Evolutionary conservation across 2,329 filamentous ascomycete species (phyloP), one percentile per base, ranked within the genome.

Genomic region (Cladorrhinum sp.): DNA sequence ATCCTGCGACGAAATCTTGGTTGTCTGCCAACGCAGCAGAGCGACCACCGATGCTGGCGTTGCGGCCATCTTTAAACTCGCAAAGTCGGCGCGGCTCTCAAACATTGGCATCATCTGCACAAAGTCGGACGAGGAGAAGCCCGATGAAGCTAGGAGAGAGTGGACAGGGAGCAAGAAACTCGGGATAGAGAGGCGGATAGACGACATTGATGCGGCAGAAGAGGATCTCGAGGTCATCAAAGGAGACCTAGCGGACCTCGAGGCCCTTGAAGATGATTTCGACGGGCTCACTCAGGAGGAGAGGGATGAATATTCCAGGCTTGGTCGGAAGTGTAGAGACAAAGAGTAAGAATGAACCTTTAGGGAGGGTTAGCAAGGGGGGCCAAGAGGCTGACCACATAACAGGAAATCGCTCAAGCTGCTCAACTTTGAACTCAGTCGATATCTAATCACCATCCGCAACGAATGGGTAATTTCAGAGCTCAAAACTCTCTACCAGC

Each of bases 1-100:
- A 27, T n/a, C n/a, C n/a, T 81, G 79, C 57, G 65, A 82, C 56
- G 78, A 80, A 59, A 78, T 82, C 2, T 77, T 82, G 55, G 78
- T 73, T 0, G 71, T 81, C 1, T 76, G 75, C 54, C 67, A 69
- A 23, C 78, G 78, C 16, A 74, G 73, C 0, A 72, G 80, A 9
- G 78, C 78, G 0, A 70, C 66, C 1, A 79, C 75, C 0, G 75
- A 81, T 58, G 67, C 69, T 18, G 75, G 77, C 0, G 75, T 82
- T 1, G 64, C 63, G 23, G 67, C 68, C 9, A 75, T 81, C 0
- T 74, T 81, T 54, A 70, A 77, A 1, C 67, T 81, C 2, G 78
- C 77, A 0, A 67, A 66, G 16, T 63, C 69, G 3, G 77, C 75
- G 0, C 62, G 63, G 0, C 63, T 81, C 0, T 71, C 71, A 0